phyloP scores from a whole-genome alignment of 495 filamentous ascomycete species.

The Cercophora samala region DNA sequence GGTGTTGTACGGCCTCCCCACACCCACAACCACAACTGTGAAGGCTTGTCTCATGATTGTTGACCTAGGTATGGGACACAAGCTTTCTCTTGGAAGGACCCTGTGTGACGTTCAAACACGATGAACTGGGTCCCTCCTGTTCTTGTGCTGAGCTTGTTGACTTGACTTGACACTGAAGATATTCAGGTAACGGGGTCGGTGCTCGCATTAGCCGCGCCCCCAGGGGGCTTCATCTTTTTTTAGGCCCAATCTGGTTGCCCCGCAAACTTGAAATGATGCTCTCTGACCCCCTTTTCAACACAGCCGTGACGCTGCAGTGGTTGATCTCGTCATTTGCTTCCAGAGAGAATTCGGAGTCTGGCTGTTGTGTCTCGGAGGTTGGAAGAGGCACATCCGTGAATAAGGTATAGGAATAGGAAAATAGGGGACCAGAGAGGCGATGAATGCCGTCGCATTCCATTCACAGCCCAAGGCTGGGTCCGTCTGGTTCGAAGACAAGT shows the following conservation, averaged over 20 bases:
- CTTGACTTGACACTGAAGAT: not conserved
- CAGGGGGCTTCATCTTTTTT: conserved; percentile 20
- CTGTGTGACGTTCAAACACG: not conserved
- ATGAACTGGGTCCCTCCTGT: not conserved
- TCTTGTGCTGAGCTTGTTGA: not conserved
- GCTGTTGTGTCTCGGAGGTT: not conserved
- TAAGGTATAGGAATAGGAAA: too few relatives aligned
- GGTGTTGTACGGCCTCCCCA: not conserved
- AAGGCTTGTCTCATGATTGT: not conserved
- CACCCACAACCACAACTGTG: not conserved
- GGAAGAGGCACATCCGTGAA: not conserved
- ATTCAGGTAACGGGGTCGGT: conserved; percentile 6
- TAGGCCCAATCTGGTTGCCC: conserved; percentile 17
- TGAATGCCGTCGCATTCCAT: not conserved
- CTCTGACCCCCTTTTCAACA: conserved; percentile 9
- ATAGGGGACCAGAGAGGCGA: not conserved
- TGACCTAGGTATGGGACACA: not conserved
- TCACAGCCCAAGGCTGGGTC: conserved; percentile 16
- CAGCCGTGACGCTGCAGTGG: not conserved
- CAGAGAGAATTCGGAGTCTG: not conserved
- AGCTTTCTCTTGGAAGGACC: not conserved
- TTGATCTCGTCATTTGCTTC: not conserved
- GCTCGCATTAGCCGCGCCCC: not conserved
- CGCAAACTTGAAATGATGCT: conserved; percentile 12
- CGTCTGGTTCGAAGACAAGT: not conserved